A percentile compares a stretch with the other conserved stretches of the same genome.
Conservation (phyloP, 148 eudicot species). For the Pouteria glomerata region DNA sequence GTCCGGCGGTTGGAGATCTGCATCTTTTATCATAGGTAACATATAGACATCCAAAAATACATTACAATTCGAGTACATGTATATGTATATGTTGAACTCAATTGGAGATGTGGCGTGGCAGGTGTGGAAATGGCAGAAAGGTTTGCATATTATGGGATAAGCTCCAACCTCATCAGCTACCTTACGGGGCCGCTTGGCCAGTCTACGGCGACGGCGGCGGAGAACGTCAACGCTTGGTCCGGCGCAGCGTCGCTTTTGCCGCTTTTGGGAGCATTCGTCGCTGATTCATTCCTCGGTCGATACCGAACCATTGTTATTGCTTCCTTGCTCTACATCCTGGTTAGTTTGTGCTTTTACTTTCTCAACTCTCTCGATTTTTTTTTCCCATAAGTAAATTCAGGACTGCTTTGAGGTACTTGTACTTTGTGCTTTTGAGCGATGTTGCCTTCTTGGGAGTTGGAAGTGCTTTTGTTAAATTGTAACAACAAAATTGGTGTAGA, state of each 20-base stretch:
- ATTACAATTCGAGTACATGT: background rate
- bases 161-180: conserved; percentile 50
- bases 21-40: conserved; percentile 59
- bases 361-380: background rate
- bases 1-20: conserved; percentile 66
- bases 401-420: background rate
- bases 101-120: background rate
- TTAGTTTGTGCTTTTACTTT: conserved; percentile 13
- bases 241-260: conserved; percentile 51
- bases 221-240: conserved; percentile 50
- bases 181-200: conserved; percentile 56
- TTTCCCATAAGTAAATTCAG: background rate
- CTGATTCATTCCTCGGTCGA: conserved; percentile 56
- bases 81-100: background rate
- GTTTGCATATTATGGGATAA: conserved; percentile 52
- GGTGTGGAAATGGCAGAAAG: conserved; percentile 68
- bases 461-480: background rate
- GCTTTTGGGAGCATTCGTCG: conserved; percentile 55
- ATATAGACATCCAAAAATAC: background rate
- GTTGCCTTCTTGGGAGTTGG: background rate
- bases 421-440: too few relatives aligned
- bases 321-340: conserved; percentile 52
- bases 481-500: background rate
- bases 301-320: conserved; percentile 46
- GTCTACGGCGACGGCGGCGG: conserved; percentile 58